A percentile compares a stretch with the other conserved stretches of the same genome.
phyloP scores from a whole-genome alignment of 495 filamentous ascomycete species.

The Apiosordaria backusii region DNA sequence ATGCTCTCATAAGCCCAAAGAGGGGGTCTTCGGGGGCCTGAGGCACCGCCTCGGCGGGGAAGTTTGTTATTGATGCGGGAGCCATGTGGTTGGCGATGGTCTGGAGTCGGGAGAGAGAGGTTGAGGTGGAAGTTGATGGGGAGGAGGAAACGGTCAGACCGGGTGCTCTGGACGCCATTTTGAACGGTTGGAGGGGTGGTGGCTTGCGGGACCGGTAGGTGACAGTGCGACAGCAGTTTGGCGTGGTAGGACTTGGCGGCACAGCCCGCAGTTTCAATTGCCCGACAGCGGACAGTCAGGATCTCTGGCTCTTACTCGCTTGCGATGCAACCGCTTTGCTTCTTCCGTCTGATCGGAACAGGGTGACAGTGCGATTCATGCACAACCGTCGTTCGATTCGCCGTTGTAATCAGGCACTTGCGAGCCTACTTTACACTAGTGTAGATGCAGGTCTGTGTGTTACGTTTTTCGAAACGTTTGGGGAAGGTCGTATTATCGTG shows the following conservation, averaged over 20 bases:
- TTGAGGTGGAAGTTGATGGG: constrained; percentile 21
- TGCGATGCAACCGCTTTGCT: neutral
- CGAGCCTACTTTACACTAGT: neutral
- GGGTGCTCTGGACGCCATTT: constrained; percentile 31
- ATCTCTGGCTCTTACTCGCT: neutral
- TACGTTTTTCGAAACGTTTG: neutral
- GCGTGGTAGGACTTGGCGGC: constrained; percentile 16
- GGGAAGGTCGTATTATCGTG: neutral
- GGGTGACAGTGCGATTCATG: constrained; percentile 18
- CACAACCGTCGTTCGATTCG: constrained; percentile 17
- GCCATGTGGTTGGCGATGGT: constrained; percentile 44
- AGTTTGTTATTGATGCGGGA: constrained; percentile 55
- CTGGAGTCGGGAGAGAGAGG: constrained; percentile 42
- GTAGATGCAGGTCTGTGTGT: constrained; percentile 9
- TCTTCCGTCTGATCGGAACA: neutral
- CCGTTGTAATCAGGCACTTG: constrained; percentile 16
- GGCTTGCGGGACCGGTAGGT: constrained; percentile 12
- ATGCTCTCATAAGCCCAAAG: constrained; percentile 90
- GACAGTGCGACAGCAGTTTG: constrained; percentile 18
- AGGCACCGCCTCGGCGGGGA: constrained; percentile 74
- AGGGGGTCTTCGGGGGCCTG: constrained; percentile 93
- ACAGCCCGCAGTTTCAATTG: constrained; percentile 18
- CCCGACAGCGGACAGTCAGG: constrained; percentile 18
- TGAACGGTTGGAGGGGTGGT: constrained; percentile 6
- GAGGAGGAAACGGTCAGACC: constrained; percentile 20